A percentile compares a stretch with the other conserved stretches of the same genome.
Evolutionary conservation across 1,284 basidiomycete species (phyloP).

Genomic region (Grifola frondosa): DNA sequence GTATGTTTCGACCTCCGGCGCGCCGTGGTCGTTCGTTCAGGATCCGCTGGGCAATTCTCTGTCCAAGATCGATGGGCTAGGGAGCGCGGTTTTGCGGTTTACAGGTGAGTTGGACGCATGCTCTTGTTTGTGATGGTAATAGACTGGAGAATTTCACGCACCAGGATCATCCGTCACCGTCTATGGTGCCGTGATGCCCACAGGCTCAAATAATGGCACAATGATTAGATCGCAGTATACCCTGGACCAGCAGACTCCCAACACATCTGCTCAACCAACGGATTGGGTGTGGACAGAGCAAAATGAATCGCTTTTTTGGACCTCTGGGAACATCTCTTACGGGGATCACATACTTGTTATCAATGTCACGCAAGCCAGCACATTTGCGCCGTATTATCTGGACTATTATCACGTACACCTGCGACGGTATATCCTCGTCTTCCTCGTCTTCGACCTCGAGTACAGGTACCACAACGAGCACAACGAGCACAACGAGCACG

Average conservation of each 20-base stretch:
- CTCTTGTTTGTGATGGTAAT: neutral
- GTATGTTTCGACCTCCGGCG: constrained; percentile 11
- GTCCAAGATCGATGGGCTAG: constrained; percentile 7
- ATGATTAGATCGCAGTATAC: constrained; percentile 7
- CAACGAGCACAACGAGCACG: neutral
- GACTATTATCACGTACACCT: constrained; percentile 10
- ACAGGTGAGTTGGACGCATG: constrained; percentile 6
- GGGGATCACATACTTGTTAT: constrained; percentile 6
- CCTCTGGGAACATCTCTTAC: constrained; percentile 10
- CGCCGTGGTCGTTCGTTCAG: constrained; percentile 9
- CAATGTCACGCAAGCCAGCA: constrained; percentile 9
- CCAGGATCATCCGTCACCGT: too few relatives aligned
- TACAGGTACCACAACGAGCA: constrained; percentile 1
- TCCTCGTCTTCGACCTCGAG: too few relatives aligned
- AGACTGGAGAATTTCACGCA: too few relatives aligned
- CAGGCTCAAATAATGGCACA: constrained; percentile 7
- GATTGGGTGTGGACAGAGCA: constrained; percentile 2
- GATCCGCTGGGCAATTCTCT: constrained; percentile 10
- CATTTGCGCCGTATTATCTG: constrained; percentile 9
- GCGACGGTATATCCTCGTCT: constrained; percentile 6
- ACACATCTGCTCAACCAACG: constrained; percentile 7
- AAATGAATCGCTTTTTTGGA: constrained; percentile 9
- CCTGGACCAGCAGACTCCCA: constrained; percentile 6
- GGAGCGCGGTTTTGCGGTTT: constrained; percentile 11
- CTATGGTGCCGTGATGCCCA: too few relatives aligned